Conservation (phyloP, 2,329 filamentous ascomycete genomes). For the Geosmithia morbida region DNA sequence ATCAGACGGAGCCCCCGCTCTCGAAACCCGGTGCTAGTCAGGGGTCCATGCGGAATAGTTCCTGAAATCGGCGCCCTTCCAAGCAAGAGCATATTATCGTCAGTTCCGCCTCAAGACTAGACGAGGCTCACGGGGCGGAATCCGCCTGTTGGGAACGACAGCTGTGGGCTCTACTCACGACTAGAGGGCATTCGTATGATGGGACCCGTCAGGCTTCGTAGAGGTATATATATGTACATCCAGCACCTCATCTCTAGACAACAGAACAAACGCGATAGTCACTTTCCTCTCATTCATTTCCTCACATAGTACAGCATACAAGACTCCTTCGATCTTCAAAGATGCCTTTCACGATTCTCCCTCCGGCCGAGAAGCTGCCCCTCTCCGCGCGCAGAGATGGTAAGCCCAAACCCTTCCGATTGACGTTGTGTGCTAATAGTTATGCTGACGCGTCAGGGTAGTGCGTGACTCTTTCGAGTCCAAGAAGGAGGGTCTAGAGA, state of each 20-base stretch:
- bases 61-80: not conserved
- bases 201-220: not conserved
- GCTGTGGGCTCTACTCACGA: not conserved
- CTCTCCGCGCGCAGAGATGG: constrained; percentile 37
- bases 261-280: not conserved
- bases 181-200: not conserved
- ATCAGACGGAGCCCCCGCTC: not conserved
- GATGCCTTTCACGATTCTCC: constrained; percentile 10
- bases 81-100: not conserved
- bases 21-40: not conserved
- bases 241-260: not conserved
- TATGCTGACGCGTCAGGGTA: constrained; percentile 9
- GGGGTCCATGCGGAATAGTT: not conserved
- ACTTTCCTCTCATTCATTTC: not conserved
- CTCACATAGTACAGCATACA: not conserved
- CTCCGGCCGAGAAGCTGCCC: constrained; percentile 33
- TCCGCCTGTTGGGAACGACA: not conserved
- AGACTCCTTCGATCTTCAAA: not conserved
- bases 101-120: not conserved
- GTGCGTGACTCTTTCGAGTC: constrained; percentile 38
- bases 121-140: not conserved
- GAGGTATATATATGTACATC: not conserved
- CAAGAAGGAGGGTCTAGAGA: constrained; percentile 28
- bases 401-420: constrained; percentile 12
- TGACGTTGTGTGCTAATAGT: too few species aligned